phyloP scores from a whole-genome alignment of 1,284 basidiomycete genomes.

The Ustilago trichophora region DNA sequence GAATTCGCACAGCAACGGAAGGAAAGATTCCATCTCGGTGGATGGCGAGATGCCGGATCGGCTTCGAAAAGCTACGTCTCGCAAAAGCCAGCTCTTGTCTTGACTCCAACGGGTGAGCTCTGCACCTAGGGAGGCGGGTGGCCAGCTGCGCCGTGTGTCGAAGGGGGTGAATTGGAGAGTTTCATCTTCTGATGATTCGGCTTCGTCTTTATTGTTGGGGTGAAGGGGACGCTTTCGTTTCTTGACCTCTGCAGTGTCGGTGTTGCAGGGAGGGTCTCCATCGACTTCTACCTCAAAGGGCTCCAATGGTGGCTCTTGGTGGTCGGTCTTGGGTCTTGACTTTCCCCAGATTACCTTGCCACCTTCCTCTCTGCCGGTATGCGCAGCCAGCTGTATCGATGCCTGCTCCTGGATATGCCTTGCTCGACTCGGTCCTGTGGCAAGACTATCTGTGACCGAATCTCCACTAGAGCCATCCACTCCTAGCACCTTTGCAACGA shows the following conservation, averaged over 20 bases:
- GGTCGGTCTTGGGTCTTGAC: slow-evolving; percentile 5
- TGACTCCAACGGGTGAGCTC: slow-evolving; percentile 57
- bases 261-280: not conserved
- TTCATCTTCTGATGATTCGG: slow-evolving; percentile 6
- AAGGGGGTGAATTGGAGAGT: slow-evolving; percentile 47
- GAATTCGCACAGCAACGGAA: slow-evolving; percentile 39
- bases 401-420: not conserved
- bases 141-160: slow-evolving; percentile 58
- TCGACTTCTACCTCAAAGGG: slow-evolving; percentile 4
- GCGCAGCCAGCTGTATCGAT: not conserved
- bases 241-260: not conserved
- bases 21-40: too few relatives aligned
- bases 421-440: slow-evolving; percentile 10
- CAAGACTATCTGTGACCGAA: slow-evolving; percentile 17
- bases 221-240: slow-evolving; percentile 4
- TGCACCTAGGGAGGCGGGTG: slow-evolving; percentile 40
- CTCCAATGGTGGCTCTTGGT: not conserved
- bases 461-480: slow-evolving; percentile 14
- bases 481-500: slow-evolving; percentile 31
- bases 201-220: not conserved
- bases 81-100: slow-evolving; percentile 62
- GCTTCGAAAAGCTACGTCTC: slow-evolving; percentile 41
- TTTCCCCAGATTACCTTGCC: slow-evolving; percentile 38
- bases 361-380: slow-evolving; percentile 5
- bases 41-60: not conserved